These are phyloP conservation scores for Phycomyces blakesleeanus DNA, from an alignment of 192 early-diverging fungal genomes.

Conservation along the genomic window DNA sequence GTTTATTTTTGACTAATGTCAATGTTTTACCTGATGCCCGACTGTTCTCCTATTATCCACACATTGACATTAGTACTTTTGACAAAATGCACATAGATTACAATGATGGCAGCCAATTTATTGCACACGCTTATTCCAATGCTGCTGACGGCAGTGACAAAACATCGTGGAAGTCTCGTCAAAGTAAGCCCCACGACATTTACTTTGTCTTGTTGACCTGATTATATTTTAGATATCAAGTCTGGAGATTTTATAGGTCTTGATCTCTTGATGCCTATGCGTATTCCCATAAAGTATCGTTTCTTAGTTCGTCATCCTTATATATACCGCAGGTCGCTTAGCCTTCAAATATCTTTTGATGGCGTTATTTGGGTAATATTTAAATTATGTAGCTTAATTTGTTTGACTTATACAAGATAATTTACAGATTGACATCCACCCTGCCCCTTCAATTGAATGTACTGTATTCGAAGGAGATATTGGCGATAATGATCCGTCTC, in stretches of 20 bases:
- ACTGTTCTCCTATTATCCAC: slow-evolving; percentile 46
- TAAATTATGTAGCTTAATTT: neutral
- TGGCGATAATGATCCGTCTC: neutral
- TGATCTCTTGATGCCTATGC: slow-evolving; percentile 48
- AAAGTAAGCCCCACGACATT: slow-evolving; percentile 19
- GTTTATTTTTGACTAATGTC: slow-evolving; percentile 52
- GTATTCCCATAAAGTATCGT: slow-evolving; percentile 28
- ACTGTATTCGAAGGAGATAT: neutral
- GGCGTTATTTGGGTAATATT: slow-evolving; percentile 37
- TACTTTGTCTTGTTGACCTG: neutral
- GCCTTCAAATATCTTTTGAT: slow-evolving; percentile 37
- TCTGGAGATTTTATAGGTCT: slow-evolving; percentile 53
- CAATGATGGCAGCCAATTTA: slow-evolving; percentile 32
- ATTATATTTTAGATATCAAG: slow-evolving; percentile 31
- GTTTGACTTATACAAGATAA: neutral
- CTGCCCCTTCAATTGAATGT: slow-evolving; percentile 6
- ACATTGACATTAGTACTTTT: slow-evolving; percentile 44
- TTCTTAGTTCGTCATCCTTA: slow-evolving; percentile 25
- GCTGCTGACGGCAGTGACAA: slow-evolving; percentile 50
- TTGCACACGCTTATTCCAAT: slow-evolving; percentile 38
- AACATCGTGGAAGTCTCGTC: slow-evolving; percentile 41
- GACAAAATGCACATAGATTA: slow-evolving; percentile 45
- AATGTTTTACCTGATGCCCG: slow-evolving; percentile 42
- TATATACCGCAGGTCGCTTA: slow-evolving; percentile 19
- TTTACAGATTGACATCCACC: slow-evolving; percentile 8